phyloP scores from a whole-genome alignment of 208 protist species.

The Blastocrithidia nonstop region DNA sequence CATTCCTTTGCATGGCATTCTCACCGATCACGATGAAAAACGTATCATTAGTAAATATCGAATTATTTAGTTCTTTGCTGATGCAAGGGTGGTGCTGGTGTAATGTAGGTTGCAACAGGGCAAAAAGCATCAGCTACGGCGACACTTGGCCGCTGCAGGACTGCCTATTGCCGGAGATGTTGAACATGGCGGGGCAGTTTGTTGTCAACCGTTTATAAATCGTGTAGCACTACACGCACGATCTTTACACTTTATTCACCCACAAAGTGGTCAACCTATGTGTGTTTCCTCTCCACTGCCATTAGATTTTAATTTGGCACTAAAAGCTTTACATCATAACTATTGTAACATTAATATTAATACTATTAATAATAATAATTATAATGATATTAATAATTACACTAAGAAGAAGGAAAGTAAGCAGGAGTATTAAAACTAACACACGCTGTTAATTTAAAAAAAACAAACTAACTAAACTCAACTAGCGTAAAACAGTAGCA shows the following conservation, averaged over 20 bases:
- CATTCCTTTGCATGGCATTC: slow-evolving; percentile 23
- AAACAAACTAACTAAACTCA: no score
- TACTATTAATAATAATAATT: no score
- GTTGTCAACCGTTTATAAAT: slow-evolving; percentile 25
- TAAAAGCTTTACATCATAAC: not conserved
- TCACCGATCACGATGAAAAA: slow-evolving; percentile 27
- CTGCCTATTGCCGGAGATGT: slow-evolving; percentile 66
- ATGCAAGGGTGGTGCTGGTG: slow-evolving; percentile 34
- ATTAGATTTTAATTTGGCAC: slow-evolving; percentile 15
- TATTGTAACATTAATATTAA: no score
- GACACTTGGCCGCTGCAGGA: slow-evolving; percentile 51
- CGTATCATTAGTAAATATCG: slow-evolving; percentile 47
- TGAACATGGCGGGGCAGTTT: slow-evolving; percentile 62
- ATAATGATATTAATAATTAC: no score
- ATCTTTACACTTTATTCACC: slow-evolving; percentile 50
- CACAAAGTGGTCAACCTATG: slow-evolving; percentile 16
- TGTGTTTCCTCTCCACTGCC: slow-evolving; percentile 30
- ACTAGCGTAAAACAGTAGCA: no score
- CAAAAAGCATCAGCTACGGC: slow-evolving; percentile 78
- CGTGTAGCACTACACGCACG: slow-evolving; percentile 59
- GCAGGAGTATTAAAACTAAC: no score
- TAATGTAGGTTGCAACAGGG: slow-evolving; percentile 70
- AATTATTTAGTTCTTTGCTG: slow-evolving; percentile 28
- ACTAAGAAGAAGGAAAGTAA: no score
- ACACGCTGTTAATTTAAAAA: no score